Evolutionary conservation across 768 basidiomycete species (phyloP), one percentile per base, ranked within the genome.

Genomic region (Rhodotorula diobovata): DNA sequence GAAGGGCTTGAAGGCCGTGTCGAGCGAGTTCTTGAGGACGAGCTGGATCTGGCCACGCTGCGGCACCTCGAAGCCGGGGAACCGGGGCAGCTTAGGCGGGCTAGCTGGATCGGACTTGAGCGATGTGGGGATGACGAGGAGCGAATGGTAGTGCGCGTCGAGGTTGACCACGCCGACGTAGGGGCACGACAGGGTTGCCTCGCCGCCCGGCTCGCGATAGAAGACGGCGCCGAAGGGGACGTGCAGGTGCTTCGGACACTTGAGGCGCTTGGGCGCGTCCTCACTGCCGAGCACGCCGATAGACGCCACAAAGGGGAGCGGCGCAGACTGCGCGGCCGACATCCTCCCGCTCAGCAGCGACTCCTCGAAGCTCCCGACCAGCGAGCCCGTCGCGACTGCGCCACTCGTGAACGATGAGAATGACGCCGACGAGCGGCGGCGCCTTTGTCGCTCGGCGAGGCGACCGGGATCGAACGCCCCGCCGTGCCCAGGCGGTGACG

Each of bases 101-200:
- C 12, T 25, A n/a, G n/a, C 21, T 61, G 6, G 57, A 39, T 34
- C 54, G 34, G 10, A n/a, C 5, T 23, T 32, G 54, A 5, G 28
- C n/a, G 15, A 34, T n/a, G 63, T 43, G 11, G 63, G 23, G 30
- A 64, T 2, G 30, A 63, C 16, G 50, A 75, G 61, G 32, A 66
- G 37, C 4, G 64, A 54, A 39, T 75, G 25, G 60, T 65, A 79
- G 69, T 77, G 76, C 39, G 65, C 53, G 34, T 77, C 74, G 54
- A 81, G 74, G 63, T 80, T 79, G 63, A 81, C 54, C n/a, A 71
- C 68, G 15, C 78, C 79, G 68, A 80, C 79, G 72, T 79, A 81
- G 0, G 80, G 80, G n/a, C 68, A 61, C 30, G 70, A 61, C 15
- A 45, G 41, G 41, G 41, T 30, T 21, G 61, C 39, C 28, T 71